Evolutionary conservation across 495 filamentous ascomycete genomes (phyloP), one percentile per base, ranked within the genome.

Genomic region (Penicillium crystallinum): DNA sequence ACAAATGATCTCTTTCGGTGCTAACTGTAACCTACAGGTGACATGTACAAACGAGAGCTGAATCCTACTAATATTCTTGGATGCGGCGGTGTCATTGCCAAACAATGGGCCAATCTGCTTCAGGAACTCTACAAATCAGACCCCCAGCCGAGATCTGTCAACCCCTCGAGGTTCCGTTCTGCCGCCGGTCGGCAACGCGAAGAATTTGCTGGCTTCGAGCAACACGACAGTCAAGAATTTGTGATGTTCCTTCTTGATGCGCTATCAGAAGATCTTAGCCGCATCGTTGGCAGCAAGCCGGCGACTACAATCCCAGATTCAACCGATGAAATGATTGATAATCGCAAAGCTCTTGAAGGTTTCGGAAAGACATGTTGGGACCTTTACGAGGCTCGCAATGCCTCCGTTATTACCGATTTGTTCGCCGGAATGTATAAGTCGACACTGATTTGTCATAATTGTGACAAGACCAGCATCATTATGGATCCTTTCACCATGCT

Each of bases 391-490:
- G 84, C 86, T 53, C 84, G 93, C 35, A 96, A 97, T 57, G 91
- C 96, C 63, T 97, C 95, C 3, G 85, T 97, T 34, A 88, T 95
- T 55, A 90, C 88, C 29, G 93, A 98, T 62, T 77, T 98, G 4
- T 97, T 98, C 65, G 91, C 88, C 39, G 93, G 93, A 45, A 89
- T 97, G 77, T 98, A 97, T 77, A 96, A 97, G 73, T 97, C 92
- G 23, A 97, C 92, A 4, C 79, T 98, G 36, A 82, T 90, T 52
- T 98, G 93, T 64, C 95, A 92, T 1, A 81, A 74, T 8, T 98
- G 93, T 64, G 79, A 86, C 49, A 98, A 98, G 73, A 86, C 96
- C 70, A 96, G 90, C 77, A 96, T 98, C 55, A 98, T 93, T 4
- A 97, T 98, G 58, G 93, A 98, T 71, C 93, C 93, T 2, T 98